phyloP scores from a whole-genome alignment of 768 basidiomycete genomes.

The Collybiopsis luxurians region DNA sequence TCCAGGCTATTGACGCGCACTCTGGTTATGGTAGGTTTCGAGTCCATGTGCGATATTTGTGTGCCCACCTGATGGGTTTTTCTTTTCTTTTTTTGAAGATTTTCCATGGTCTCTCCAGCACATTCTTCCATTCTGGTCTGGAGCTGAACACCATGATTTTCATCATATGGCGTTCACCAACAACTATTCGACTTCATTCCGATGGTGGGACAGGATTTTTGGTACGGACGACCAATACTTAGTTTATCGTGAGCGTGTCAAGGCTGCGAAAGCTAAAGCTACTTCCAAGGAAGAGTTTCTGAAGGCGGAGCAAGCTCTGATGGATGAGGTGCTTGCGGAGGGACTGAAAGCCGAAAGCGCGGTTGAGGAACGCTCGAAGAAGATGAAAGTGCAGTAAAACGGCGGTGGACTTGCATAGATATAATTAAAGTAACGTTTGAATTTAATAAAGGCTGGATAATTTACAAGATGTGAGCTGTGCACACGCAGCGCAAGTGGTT shows the following conservation, averaged over 20 bases:
- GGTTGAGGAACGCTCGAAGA: slow-evolving; percentile 1
- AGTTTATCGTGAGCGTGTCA: slow-evolving; percentile 68
- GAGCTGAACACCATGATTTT: slow-evolving; percentile 97
- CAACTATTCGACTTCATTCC: slow-evolving; percentile 92
- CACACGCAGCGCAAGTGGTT: no score
- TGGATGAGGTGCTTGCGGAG: slow-evolving; percentile 8
- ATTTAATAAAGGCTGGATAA: no score
- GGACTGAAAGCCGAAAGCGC: slow-evolving; percentile 7
- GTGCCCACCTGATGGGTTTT: no score
- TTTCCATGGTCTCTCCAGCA: slow-evolving; percentile 98
- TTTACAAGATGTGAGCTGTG: no score
- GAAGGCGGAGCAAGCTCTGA: slow-evolving; percentile 6
- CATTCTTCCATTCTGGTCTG: slow-evolving; percentile 94
- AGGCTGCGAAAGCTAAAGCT: slow-evolving; percentile 48
- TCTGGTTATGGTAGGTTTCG: slow-evolving; percentile 79
- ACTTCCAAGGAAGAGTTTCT: slow-evolving; percentile 3
- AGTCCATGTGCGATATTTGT: no score
- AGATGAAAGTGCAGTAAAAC: slow-evolving; percentile 1
- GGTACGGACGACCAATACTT: slow-evolving; percentile 92
- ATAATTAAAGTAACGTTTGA: no score
- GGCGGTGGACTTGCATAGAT: neutral
- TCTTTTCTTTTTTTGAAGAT: slow-evolving; percentile 40
- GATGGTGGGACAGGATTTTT: slow-evolving; percentile 87
- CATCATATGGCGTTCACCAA: slow-evolving; percentile 97
- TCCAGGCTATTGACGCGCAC: slow-evolving; percentile 98